These are phyloP conservation scores for Beta macrorhiza DNA, from an alignment of 179 eudicot species.

Conservation along the genomic window DNA sequence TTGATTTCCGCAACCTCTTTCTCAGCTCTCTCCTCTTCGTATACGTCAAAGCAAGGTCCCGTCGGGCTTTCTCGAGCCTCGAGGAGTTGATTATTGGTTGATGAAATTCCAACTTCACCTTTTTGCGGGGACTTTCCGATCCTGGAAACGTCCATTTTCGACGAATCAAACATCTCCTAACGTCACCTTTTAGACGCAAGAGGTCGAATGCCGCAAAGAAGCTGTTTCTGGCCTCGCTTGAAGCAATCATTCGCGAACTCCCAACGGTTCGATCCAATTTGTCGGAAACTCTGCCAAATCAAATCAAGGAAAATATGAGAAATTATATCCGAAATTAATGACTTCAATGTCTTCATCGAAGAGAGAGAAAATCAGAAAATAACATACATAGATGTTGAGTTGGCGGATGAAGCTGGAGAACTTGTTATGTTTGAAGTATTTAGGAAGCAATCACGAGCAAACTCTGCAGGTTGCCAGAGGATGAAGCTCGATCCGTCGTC, in stretches of 20 bases:
- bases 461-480: slow-evolving; percentile 50
- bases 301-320: not conserved
- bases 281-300: slow-evolving; percentile 60
- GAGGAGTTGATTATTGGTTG: no score
- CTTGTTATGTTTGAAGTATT: slow-evolving; percentile 45
- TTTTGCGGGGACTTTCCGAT: no score
- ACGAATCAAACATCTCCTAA: no score
- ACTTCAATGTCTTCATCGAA: not conserved
- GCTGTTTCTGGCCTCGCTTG: slow-evolving; percentile 53
- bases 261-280: slow-evolving; percentile 68
- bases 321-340: not conserved
- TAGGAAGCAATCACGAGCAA: slow-evolving; percentile 50
- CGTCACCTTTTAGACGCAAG: no score
- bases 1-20: no score
- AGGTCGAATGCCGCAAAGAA: slow-evolving; percentile 61
- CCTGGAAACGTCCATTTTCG: no score
- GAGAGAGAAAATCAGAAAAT: not conserved
- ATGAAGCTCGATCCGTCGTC: slow-evolving; percentile 44
- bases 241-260: slow-evolving; percentile 79
- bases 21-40: no score
- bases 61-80: no score
- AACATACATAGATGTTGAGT: slow-evolving; percentile 41
- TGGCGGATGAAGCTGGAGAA: slow-evolving; percentile 50
- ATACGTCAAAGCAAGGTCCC: no score
- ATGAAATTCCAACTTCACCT: no score